Evolutionary conservation across 192 early-diverging fungal genomes (phyloP), one percentile per base, ranked within the genome.

Genomic region (Entomortierella chlamydospora): DNA sequence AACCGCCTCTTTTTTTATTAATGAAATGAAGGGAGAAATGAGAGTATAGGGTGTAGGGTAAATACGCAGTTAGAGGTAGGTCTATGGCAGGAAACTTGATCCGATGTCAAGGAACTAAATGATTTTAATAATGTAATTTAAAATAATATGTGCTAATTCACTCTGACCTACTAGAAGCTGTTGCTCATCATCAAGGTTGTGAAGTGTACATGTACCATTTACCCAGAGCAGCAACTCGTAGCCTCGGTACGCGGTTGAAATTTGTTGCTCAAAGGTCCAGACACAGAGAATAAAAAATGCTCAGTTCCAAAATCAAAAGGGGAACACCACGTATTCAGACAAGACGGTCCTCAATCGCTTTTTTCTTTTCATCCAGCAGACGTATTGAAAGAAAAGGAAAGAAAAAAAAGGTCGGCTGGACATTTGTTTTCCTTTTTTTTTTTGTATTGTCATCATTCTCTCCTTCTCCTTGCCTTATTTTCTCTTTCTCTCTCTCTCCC

Each of bases 391-490:
- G 2, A 39, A 41, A 45, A 45, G 43, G 12, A 62, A 58, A 39
- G 20, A 37, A 58, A 37, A 39, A 34, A 58, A 37, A 50, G 47
- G 47, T 50, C 61, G 45, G 61, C 47, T 62, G 42, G 26, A 62
- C 61, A 62, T 54, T 64, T 54, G 8, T 54, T 64, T 9, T 53
- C 28, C 0, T 69, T 58, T 58, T 56, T 41, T 25, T 37, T 10
- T 10, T 37, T 37, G 34, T 37, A 37, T 37, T 37, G 34, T 7
- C 34, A 37, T 37, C 10, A 10, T 10, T 7, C 34, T 37, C 4
- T 37, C 10, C 34, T 37, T 37, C 10, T 37, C 34, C 10, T 37
- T 37, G 10, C 34, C 15, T 62, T 63, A 18, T 63, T 22, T 30
- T 63, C 50, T 25, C n/a, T 63, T 33, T 34, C 28, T 50, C 0